phyloP scores from a whole-genome alignment of 2,329 filamentous ascomycete species.

The Calonectria ilicicola region DNA sequence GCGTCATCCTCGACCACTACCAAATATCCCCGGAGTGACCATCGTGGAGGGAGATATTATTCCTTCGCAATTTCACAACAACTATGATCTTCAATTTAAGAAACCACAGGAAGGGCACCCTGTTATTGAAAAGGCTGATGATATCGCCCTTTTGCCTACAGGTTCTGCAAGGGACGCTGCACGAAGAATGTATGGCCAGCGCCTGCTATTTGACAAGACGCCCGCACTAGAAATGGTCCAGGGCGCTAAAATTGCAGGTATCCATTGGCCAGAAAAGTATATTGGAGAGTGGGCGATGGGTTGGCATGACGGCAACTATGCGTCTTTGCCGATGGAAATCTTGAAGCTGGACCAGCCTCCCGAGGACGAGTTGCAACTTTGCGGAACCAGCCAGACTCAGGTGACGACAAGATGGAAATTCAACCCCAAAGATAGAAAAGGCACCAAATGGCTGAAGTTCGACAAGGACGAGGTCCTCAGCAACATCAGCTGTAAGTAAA shows the following conservation, averaged over 20 bases:
- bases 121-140: slow-evolving; percentile 53
- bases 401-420: slow-evolving; percentile 67
- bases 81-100: slow-evolving; percentile 66
- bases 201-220: slow-evolving; percentile 58
- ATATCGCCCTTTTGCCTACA: slow-evolving; percentile 57
- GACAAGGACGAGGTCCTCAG: slow-evolving; percentile 75
- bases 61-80: slow-evolving; percentile 55
- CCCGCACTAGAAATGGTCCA: slow-evolving; percentile 59
- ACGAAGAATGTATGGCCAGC: slow-evolving; percentile 60
- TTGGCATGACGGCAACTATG: slow-evolving; percentile 66
- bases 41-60: slow-evolving; percentile 60
- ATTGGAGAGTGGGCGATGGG: slow-evolving; percentile 68
- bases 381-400: slow-evolving; percentile 59
- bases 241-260: slow-evolving; percentile 62
- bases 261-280: slow-evolving; percentile 64
- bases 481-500: slow-evolving; percentile 68
- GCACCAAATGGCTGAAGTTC: slow-evolving; percentile 66
- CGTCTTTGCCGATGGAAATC: slow-evolving; percentile 62
- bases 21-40: slow-evolving; percentile 59
- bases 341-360: slow-evolving; percentile 62
- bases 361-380: slow-evolving; percentile 58
- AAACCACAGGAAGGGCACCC: slow-evolving; percentile 54
- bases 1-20: slow-evolving; percentile 65
- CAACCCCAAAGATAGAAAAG: slow-evolving; percentile 56
- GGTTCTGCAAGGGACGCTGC: slow-evolving; percentile 60